phyloP scores from a whole-genome alignment of 768 basidiomycete genomes.

The Boletus pseudopeckii region DNA sequence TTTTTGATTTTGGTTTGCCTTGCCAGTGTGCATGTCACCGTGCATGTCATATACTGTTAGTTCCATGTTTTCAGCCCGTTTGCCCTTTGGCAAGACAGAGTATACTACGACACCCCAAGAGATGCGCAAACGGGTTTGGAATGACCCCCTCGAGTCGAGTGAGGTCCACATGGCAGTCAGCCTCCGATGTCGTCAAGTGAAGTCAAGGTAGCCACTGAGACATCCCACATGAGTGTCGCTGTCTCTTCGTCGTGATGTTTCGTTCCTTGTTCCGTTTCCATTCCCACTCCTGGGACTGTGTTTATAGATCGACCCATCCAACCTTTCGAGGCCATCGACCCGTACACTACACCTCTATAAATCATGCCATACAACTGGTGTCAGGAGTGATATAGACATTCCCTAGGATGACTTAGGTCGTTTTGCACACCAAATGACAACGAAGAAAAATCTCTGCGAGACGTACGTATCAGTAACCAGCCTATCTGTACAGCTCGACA shows the following conservation, averaged over 20 bases:
- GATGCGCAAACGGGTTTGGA: neutral
- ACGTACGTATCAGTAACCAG: neutral
- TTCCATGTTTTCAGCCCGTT: slow-evolving; percentile 17
- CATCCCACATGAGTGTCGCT: too few relatives aligned
- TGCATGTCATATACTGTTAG: slow-evolving; percentile 3
- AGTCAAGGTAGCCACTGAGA: too few relatives aligned
- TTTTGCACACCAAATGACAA: neutral
- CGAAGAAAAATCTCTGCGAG: neutral
- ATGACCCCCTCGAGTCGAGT: neutral
- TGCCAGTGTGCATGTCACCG: neutral
- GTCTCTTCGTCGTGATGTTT: too few relatives aligned
- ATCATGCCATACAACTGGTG: neutral
- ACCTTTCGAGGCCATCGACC: neutral
- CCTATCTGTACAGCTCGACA: slow-evolving; percentile 5
- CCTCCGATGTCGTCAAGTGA: neutral
- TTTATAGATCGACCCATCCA: neutral
- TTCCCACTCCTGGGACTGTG: neutral
- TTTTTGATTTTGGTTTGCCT: neutral
- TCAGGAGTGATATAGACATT: neutral
- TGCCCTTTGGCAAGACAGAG: neutral
- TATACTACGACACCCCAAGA: neutral
- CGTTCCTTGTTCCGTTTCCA: neutral
- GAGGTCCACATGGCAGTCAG: neutral
- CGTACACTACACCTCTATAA: neutral
- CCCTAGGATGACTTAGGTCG: neutral